Evolutionary conservation across 257 asterid species (phyloP), one percentile per base, ranked within the genome.

Genomic region (Ilex asprella): DNA sequence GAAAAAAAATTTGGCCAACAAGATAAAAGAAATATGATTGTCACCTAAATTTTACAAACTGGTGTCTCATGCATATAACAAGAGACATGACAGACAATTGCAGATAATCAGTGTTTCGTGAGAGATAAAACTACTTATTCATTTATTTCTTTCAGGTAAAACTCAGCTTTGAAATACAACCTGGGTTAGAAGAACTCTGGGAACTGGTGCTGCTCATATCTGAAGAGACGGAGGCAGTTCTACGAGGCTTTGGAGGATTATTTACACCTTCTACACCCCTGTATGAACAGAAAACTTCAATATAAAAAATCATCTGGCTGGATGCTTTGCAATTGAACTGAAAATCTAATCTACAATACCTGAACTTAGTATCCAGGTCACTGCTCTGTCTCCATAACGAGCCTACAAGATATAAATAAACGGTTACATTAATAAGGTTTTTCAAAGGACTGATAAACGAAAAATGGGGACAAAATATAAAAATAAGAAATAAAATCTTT

Each of bases 191-290:
- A 66, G 86, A 75, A 31, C 86, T 79, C 59, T 67, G 69, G 56
- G 78, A 73, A 76, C 85, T 81, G 73, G 82, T 79, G 82, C 89
- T 78, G 75, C 96, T 89, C 77, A 85, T 82, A 68, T 89, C 99
- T 55, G 99, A 88, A 63, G 95, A 82, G 70, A 82, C 84, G 10
- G 96, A 91, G 62, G 85, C 72, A 30, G 70, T 88, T 83, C 95
- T 86, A 49, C 82, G 78, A 73, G 75, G 95, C 86, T 76, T 86
- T 54, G 47, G 62, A 66, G 84, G 69, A 67, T 67, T 75, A 75
- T 69, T 69, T 62, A 51, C 79, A 54, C 76, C 89, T 69, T 88
- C 96, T 60, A 75, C 51, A 66, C 69, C 70, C 86, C 97, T 86
- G 32, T 30, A 73, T 39, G 46, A 61, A 14, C 60, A 9, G 68